Conservation (phyloP, 2,329 filamentous ascomycete genomes). For the Dryadomyces quercus-mongolicae region DNA sequence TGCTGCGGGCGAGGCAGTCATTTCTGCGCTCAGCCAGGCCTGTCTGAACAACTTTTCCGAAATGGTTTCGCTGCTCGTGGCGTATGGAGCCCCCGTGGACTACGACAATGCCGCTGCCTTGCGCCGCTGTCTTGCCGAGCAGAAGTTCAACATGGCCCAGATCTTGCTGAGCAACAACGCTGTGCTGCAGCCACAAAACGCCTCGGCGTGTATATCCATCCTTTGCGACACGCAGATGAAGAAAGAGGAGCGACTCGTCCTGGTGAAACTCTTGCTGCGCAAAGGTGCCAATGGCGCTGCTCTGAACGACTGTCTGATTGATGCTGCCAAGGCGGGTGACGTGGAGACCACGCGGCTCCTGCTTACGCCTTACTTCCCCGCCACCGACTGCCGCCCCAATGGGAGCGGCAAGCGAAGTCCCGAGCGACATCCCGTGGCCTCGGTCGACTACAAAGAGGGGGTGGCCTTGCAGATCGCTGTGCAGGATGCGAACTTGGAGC, state of each 20-base stretch:
- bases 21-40: slow-evolving; percentile 34
- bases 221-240: slow-evolving; percentile 38
- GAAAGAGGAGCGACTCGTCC: slow-evolving; percentile 29
- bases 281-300: slow-evolving; percentile 36
- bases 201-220: slow-evolving; percentile 36
- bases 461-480: slow-evolving; percentile 38
- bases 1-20: slow-evolving; percentile 37
- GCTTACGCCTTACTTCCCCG: slow-evolving; percentile 33
- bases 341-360: slow-evolving; percentile 34
- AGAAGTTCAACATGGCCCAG: slow-evolving; percentile 32
- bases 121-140: slow-evolving; percentile 33
- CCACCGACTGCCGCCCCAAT: slow-evolving; percentile 3
- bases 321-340: slow-evolving; percentile 36
- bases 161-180: slow-evolving; percentile 33
- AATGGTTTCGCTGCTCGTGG: slow-evolving; percentile 40
- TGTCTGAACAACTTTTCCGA: slow-evolving; percentile 38
- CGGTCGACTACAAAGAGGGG: slow-evolving; percentile 38
- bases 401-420: neutral
- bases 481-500: slow-evolving; percentile 27
- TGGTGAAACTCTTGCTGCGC: slow-evolving; percentile 33
- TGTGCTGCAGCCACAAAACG: slow-evolving; percentile 28
- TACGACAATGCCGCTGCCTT: slow-evolving; percentile 37
- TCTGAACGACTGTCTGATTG: slow-evolving; percentile 37
- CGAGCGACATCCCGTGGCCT: slow-evolving; percentile 36
- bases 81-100: slow-evolving; percentile 41